Evolutionary conservation across 306 rosid genomes (phyloP).

Genomic region (Vigna mungo): DNA sequence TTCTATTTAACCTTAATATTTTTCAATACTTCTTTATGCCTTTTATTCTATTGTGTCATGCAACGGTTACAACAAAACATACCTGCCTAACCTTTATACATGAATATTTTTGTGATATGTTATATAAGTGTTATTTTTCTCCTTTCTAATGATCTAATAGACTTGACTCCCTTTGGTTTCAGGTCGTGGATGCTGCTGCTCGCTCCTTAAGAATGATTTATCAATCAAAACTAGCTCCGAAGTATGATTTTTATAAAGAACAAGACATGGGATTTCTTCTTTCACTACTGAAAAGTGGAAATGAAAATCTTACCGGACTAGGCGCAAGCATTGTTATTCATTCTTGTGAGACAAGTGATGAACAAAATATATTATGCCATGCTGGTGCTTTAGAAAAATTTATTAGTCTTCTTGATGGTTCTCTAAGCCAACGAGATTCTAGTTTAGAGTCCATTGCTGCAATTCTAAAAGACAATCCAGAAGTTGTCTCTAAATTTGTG

Average conservation of each 20-base stretch:
- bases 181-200: constrained; percentile 94
- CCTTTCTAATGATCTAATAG: constrained; percentile 1
- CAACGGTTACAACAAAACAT: constrained; percentile 1
- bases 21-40: background rate
- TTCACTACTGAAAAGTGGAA: constrained; percentile 72
- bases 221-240: constrained; percentile 92
- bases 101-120: background rate
- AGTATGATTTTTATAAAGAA: constrained; percentile 69
- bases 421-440: constrained; percentile 84
- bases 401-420: constrained; percentile 74
- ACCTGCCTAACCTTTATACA: background rate
- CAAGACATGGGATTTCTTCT: constrained; percentile 74
- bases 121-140: background rate
- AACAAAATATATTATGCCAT: constrained; percentile 66
- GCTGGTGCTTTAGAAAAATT: constrained; percentile 76
- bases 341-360: constrained; percentile 70
- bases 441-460: constrained; percentile 87
- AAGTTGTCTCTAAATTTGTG: constrained; percentile 74
- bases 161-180: constrained; percentile 54
- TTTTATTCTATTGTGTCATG: constrained; percentile 10
- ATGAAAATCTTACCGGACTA: constrained; percentile 83
- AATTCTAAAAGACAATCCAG: constrained; percentile 66
- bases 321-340: constrained; percentile 88
- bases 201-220: constrained; percentile 90
- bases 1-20: no score